Base-by-base conservation (phyloP, 2,329 filamentous ascomycete genomes). In the Ramularia collo-cygni region DNA sequence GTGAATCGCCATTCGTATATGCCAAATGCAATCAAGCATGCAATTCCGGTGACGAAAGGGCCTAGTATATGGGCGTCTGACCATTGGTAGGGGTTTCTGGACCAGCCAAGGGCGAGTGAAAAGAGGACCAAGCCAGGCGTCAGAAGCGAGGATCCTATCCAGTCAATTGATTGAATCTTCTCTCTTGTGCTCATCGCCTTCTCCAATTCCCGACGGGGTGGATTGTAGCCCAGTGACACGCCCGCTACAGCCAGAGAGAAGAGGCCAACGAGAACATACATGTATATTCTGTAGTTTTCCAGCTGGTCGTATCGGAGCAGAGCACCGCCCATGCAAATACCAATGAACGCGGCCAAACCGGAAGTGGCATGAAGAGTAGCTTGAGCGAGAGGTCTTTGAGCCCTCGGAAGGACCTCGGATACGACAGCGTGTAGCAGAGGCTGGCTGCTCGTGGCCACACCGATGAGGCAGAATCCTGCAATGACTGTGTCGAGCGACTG, bases 51-150 rank as follows among this genome's bases (percentile, higher is more conserved):
- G 13, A 63, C 53, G 1, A 63, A 43, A 1, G 59, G 53, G 4
- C 51, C 59, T 6, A 64, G 54, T 3, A 60, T 55, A 15, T 56
- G 56, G 7, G 40, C 51, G 17, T 50, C 53, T 28, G 52, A 55
- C 62, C 62, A 64, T 2, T 55, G 53, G 45, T 61, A 62, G 8
- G 48, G 40, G 1, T 47, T 47, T 8, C 60, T 58, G 6, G 60
- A 59, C 49, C 60, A 55, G 29, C 52, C 57, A 19, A 63, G 42
- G 18, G 57, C 61, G 15, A 39, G 27, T 5, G 52, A 37, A 28
- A 54, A 46, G n/a, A 53, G 37, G 3, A 48, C 42, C 14, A 54
- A 28, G 4, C 48, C 51, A n/a, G 48, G 24, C 5, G 41, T 44
- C 1, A 53, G 43, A 7, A 54, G 36, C 10, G 24, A 36, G 12